Percentiles rank a stretch among this genome's conserved stretches.
Conservation (phyloP, 345 rosid species). For the Alliaria petiolata region DNA sequence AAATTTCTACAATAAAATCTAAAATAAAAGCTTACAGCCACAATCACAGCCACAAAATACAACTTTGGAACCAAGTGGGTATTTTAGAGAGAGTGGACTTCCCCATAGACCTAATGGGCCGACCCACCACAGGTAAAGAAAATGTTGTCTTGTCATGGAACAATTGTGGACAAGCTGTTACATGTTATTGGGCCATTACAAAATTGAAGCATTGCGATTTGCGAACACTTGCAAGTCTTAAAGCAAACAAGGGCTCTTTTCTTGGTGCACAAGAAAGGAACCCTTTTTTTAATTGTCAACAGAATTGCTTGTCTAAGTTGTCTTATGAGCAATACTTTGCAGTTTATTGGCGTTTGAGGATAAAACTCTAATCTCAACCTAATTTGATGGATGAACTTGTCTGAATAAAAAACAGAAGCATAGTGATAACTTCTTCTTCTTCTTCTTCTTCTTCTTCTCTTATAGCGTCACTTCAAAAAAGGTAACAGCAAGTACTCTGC, state of each 20-base stretch:
- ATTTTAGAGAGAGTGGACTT: no score
- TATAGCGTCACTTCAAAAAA: slow-evolving; percentile 47
- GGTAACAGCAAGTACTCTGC: slow-evolving; percentile 92
- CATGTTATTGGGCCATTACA: background rate
- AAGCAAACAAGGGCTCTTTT: background rate
- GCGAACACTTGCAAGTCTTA: no score
- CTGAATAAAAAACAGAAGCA: slow-evolving; percentile 6
- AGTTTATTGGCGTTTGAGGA: background rate
- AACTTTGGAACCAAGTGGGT: no score
- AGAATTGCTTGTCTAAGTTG: background rate
- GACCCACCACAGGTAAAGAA: no score
- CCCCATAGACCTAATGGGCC: background rate
- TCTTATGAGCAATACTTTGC: background rate
- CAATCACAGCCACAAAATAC: no score
- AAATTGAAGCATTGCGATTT: no score
- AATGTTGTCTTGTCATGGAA: background rate
- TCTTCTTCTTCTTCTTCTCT: slow-evolving; percentile 8
- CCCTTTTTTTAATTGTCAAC: background rate
- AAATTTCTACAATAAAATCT: no score
- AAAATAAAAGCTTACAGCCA: no score
- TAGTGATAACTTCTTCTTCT: background rate
- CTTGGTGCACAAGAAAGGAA: background rate
- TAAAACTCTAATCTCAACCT: slow-evolving; percentile 8
- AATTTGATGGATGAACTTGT: background rate
- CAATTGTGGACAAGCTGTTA: background rate